Percentiles rank a stretch among this genome's conserved stretches.
Conservation (phyloP, 306 rosid genomes). For the Arachis hypogaea region DNA sequence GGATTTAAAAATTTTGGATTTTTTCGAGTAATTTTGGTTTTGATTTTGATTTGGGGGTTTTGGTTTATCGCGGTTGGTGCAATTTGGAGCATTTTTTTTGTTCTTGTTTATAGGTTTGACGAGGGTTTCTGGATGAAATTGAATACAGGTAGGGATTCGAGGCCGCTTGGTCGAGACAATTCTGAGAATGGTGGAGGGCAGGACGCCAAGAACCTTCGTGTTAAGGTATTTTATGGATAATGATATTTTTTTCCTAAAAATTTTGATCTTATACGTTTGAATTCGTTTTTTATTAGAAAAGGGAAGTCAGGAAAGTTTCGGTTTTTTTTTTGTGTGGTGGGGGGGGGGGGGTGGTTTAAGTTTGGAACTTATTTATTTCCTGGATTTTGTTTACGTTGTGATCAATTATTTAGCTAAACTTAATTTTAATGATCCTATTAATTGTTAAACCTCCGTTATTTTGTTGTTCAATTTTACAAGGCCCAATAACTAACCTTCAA, state of each 20-base stretch:
- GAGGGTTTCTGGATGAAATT: slow-evolving; percentile 43
- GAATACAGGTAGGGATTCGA: slow-evolving; percentile 70
- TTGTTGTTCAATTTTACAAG: slow-evolving; percentile 30
- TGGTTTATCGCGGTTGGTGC: slow-evolving; percentile 36
- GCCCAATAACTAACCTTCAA: slow-evolving; percentile 34
- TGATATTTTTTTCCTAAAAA: slow-evolving; percentile 23
- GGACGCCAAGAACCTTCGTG: slow-evolving; percentile 88
- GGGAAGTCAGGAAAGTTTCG: too few species aligned
- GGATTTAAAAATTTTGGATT: not conserved
- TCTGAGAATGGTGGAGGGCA: slow-evolving; percentile 64
- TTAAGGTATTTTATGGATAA: slow-evolving; percentile 62
- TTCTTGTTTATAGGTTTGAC: slow-evolving; percentile 12
- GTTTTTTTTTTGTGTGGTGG: not conserved
- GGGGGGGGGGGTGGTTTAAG: too few species aligned
- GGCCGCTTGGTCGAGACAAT: slow-evolving; percentile 63
- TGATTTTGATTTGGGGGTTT: slow-evolving; percentile 38
- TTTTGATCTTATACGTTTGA: not conserved
- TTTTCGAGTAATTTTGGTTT: slow-evolving; percentile 25
- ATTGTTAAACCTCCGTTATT: slow-evolving; percentile 6
- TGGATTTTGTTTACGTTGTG: not conserved
- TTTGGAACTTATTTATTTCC: too few species aligned
- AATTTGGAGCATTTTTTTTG: slow-evolving; percentile 5
- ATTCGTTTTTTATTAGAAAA: too few species aligned
- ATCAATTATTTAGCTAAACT: not conserved
- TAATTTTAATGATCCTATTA: slow-evolving; percentile 11